phyloP scores from a whole-genome alignment of 192 early-diverging fungal species.

The Entomortierella beljakovae region DNA sequence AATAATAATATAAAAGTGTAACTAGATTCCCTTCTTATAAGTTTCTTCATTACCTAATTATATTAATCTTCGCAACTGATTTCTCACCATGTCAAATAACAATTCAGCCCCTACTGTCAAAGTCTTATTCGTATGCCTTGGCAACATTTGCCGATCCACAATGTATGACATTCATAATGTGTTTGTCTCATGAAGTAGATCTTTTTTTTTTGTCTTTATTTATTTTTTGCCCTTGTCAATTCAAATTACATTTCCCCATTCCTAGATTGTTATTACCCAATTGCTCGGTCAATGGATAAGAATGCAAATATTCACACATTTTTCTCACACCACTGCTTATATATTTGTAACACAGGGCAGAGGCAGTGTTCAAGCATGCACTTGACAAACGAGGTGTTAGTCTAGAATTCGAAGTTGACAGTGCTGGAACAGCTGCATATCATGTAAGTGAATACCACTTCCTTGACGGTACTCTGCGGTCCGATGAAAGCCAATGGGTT shows the following conservation, averaged over 20 bases:
- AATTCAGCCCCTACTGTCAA: conserved; percentile 41
- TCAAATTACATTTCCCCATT: background rate
- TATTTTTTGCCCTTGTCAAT: background rate
- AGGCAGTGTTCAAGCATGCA: conserved; percentile 87
- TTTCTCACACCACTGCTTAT: background rate
- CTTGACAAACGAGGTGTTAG: conserved; percentile 69
- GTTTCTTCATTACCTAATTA: no score
- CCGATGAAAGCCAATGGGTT: no score
- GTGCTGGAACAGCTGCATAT: conserved; percentile 86
- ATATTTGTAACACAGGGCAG: conserved; percentile 95
- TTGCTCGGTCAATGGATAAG: no score
- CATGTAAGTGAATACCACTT: no score
- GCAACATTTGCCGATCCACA: conserved; percentile 87
- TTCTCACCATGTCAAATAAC: background rate
- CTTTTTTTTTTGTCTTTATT: background rate
- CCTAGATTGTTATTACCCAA: no score
- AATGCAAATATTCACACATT: background rate
- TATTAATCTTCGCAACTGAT: background rate
- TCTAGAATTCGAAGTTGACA: conserved; percentile 80
- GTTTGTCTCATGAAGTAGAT: background rate
- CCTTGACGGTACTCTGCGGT: no score
- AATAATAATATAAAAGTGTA: no score
- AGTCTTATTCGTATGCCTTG: conserved; percentile 74
- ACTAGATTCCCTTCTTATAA: background rate
- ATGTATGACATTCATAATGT: conserved; percentile 22